A percentile compares a stretch with the other conserved stretches of the same genome.
Conservation (phyloP, 1,284 basidiomycete genomes). For the Xanthoconium separans region DNA sequence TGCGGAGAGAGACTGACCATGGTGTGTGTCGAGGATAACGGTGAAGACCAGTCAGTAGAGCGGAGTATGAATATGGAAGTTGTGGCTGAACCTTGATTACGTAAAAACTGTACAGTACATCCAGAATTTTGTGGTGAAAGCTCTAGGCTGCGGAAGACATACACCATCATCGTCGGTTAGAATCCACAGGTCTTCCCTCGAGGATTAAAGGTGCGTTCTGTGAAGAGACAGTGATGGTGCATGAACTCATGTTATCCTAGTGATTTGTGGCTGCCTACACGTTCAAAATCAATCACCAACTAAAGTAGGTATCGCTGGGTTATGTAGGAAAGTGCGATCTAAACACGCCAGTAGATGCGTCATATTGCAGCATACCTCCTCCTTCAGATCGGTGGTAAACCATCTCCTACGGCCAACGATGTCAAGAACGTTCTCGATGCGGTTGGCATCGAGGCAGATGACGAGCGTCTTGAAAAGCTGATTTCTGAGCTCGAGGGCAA, state of each 20-base stretch:
- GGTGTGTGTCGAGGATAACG: slow-evolving; percentile 35
- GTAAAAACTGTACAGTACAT: slow-evolving; percentile 59
- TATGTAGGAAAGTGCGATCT: neutral
- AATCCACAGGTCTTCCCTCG: slow-evolving; percentile 86
- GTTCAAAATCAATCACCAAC: slow-evolving; percentile 31
- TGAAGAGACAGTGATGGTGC: neutral
- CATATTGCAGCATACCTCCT: slow-evolving; percentile 98
- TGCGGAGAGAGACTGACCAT: slow-evolving; percentile 50
- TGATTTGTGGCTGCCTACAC: slow-evolving; percentile 81
- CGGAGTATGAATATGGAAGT: slow-evolving; percentile 44
- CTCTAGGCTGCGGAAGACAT: neutral
- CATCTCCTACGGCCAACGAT: slow-evolving; percentile 84
- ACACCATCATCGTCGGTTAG: slow-evolving; percentile 59
- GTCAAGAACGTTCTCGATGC: slow-evolving; percentile 86
- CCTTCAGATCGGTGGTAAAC: slow-evolving; percentile 93
- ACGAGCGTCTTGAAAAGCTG: slow-evolving; percentile 82
- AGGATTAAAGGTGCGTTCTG: slow-evolving; percentile 75
- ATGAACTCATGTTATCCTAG: slow-evolving; percentile 36
- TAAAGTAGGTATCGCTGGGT: slow-evolving; percentile 40
- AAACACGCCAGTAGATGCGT: slow-evolving; percentile 70
- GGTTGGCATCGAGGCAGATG: slow-evolving; percentile 90
- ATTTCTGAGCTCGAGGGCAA: slow-evolving; percentile 94
- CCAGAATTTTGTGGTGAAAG: slow-evolving; percentile 1
- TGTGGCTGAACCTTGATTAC: slow-evolving; percentile 45
- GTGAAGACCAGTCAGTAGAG: slow-evolving; percentile 19